These are phyloP conservation scores for Phaseolus coccineus DNA, from an alignment of 331 rosid species.

Conservation along the genomic window DNA sequence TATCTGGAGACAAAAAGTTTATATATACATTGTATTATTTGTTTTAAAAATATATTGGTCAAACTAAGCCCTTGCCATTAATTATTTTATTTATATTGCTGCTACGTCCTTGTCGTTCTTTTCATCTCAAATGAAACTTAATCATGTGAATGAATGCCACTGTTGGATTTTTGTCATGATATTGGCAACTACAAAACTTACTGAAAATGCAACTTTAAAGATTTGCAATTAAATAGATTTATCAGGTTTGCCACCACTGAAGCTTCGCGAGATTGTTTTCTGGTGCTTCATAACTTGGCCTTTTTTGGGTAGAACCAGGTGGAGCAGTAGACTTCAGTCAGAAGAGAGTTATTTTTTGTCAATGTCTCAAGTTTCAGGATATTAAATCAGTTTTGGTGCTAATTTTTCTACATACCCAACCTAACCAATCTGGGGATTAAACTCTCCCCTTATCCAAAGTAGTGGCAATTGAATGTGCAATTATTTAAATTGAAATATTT, in stretches of 20 bases:
- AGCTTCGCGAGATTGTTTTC: not conserved
- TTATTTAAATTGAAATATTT: constrained; percentile 28
- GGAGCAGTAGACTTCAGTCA: constrained; percentile 5
- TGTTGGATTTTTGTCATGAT: not conserved
- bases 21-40: not conserved
- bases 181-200: not conserved
- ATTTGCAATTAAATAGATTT: not conserved
- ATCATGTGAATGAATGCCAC: not conserved
- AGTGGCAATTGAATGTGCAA: constrained; percentile 3
- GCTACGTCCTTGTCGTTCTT: too few species aligned
- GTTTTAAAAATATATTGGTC: not conserved
- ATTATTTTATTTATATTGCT: too few species aligned
- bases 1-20: not conserved
- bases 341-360: constrained; percentile 3
- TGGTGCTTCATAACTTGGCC: not conserved
- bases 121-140: too few species aligned
- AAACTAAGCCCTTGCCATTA: too few species aligned
- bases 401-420: not conserved
- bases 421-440: not conserved
- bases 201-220: not conserved
- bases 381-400: constrained; percentile 23
- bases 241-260: not conserved
- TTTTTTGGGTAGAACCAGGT: not conserved
- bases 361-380: constrained; percentile 1
- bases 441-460: not conserved